Conservation (phyloP, 345 rosid genomes). For the Cochlearia excelsa region DNA sequence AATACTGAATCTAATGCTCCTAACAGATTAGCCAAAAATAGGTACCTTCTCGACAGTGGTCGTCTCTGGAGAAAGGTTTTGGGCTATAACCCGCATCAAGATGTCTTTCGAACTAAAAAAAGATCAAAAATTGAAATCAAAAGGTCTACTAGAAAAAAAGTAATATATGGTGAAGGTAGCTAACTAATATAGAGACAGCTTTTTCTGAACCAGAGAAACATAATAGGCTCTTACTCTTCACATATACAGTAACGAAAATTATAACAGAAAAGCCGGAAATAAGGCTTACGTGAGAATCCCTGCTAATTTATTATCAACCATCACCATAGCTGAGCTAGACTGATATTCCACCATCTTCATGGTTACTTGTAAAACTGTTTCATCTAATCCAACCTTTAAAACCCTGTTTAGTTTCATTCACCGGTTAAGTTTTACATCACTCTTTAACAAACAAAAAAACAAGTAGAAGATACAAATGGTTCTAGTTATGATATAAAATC, state of each 20-base stretch:
- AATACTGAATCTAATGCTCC: neutral
- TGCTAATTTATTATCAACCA: conserved; percentile 64
- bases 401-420: conserved; percentile 48
- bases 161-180: too few species aligned
- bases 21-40: neutral
- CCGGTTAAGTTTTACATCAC: conserved; percentile 11
- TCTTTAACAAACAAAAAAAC: conserved; percentile 9
- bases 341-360: conserved; percentile 83
- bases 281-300: conserved; percentile 90
- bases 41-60: conserved; percentile 83
- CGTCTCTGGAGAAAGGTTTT: conserved; percentile 63
- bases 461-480: neutral
- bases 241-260: neutral
- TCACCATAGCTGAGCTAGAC: conserved; percentile 70
- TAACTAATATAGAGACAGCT: neutral
- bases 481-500: neutral
- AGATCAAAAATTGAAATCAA: conserved; percentile 23
- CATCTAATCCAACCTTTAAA: conserved; percentile 72
- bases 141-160: neutral
- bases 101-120: conserved; percentile 86
- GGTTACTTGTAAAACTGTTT: conserved; percentile 63
- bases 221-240: neutral
- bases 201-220: neutral
- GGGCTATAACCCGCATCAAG: conserved; percentile 87
- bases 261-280: neutral